Base-by-base conservation (phyloP, 768 basidiomycete species). In the Lentinula lateritia region DNA sequence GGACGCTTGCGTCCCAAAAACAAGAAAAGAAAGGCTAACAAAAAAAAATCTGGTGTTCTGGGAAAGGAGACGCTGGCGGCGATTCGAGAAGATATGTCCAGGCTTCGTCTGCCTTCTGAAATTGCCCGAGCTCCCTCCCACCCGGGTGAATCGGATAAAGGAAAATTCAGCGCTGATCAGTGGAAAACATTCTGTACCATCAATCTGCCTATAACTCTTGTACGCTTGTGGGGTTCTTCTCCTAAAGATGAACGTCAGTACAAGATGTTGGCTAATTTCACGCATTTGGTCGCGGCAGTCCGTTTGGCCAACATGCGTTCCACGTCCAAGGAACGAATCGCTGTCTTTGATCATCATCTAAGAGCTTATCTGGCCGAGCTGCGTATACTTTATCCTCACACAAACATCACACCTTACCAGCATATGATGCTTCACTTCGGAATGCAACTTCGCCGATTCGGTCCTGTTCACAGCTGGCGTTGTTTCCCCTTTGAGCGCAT, bases 381-480 rank as follows among this genome's bases (percentile, higher is more conserved):
- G 2, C 57, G 63, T 0, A 45, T 63, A 0, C 68, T 80, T 0
- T 81, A 69, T 61, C 72, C 70, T 0, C 66, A 67, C 10, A 60
- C 63, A 3, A 50, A 53, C 1, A 61, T 79, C 23, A 63, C 62
- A 1, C 72, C 75, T 0, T 76, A 77, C 48, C 77, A 80, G 7
- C 81, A 80, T 62, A 52, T 77, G 4, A 61, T 75, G 0, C 63
- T 82, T 15, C 80, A 81, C 64, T 63, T 78, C 23, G 62, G 64
- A 0, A 60, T 70, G 2, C 66, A 67, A 23, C 61, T 81, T 1
- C 58, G 60, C 1, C 57, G 65, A 1, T 76, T 74, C 63, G 76
- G 78, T 0, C 76, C 78, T 0, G 67, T 66, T 8, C 76, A 74
- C 55, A 65, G 68, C 5, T 79, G 76, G 75, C 60, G 72, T 8